These are phyloP conservation scores for Diaporthe caulivora DNA, from an alignment of 2,329 filamentous ascomycete species.

Conservation along the genomic window DNA sequence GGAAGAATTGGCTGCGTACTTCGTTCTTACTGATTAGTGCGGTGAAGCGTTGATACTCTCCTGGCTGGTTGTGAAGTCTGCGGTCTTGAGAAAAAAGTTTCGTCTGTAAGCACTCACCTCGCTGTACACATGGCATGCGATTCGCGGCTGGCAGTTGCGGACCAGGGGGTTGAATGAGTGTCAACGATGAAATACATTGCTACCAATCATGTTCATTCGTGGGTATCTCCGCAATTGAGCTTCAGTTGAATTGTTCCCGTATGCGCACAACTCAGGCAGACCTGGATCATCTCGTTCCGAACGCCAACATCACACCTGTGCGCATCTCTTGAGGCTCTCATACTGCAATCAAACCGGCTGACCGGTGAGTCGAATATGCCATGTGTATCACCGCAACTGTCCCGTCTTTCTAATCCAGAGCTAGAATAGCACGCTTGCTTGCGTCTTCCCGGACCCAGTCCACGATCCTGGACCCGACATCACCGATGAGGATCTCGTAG, in stretches of 20 bases:
- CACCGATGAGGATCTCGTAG: constrained; percentile 82
- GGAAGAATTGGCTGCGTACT: background rate
- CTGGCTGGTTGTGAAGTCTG: background rate
- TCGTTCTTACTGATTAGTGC: background rate
- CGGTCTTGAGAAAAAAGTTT: background rate
- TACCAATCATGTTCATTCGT: background rate
- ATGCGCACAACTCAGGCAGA: background rate
- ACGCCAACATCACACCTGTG: background rate
- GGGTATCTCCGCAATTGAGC: constrained; percentile 22
- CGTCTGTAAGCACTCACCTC: background rate
- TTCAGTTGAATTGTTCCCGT: background rate
- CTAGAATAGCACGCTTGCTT: constrained; percentile 55
- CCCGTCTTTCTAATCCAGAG: constrained; percentile 40
- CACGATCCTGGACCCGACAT: constrained; percentile 76
- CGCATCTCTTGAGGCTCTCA: background rate
- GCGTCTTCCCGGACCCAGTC: constrained; percentile 77
- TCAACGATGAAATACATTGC: background rate
- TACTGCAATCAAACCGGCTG: background rate
- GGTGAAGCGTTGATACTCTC: background rate
- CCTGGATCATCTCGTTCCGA: background rate
- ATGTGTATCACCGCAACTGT: background rate
- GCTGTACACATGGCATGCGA: no score
- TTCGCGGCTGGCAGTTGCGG: background rate
- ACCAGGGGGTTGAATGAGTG: background rate
- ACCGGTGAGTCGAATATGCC: background rate